phyloP scores from a whole-genome alignment of 2,329 filamentous ascomycete genomes.

The Aureobasidium sp. region DNA sequence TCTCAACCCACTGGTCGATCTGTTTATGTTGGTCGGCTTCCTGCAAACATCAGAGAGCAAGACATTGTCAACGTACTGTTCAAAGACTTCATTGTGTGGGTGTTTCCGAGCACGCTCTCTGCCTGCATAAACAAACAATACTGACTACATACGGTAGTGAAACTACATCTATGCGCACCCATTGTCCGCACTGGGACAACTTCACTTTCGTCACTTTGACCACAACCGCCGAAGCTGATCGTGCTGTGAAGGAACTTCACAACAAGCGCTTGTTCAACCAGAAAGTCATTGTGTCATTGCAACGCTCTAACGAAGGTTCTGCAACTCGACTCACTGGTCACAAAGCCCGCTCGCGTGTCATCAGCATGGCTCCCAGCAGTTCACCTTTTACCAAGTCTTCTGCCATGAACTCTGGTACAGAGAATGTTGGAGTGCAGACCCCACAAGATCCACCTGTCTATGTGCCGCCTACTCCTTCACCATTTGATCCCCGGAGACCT shows the following conservation, averaged over 20 bases:
- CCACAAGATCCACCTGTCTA: neutral
- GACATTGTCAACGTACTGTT: constrained; percentile 1
- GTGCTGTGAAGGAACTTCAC: constrained; percentile 4
- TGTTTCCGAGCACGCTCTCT: neutral
- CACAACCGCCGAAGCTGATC: neutral
- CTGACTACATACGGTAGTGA: neutral
- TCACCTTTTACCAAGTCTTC: neutral
- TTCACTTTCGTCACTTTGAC: constrained; percentile 1
- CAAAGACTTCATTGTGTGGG: neutral
- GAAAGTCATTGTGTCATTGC: neutral
- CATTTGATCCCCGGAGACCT: neutral
- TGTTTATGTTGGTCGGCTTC: constrained; percentile 3
- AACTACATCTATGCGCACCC: constrained; percentile 8
- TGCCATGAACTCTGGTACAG: neutral
- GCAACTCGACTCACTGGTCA: neutral
- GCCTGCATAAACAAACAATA: neutral
- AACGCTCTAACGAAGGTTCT: neutral
- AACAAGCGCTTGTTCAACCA: neutral
- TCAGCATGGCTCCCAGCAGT: neutral
- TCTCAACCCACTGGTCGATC: neutral
- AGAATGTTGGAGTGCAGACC: neutral
- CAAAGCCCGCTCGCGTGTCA: neutral
- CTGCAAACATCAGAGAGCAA: neutral
- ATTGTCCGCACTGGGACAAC: neutral
- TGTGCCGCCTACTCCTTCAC: neutral